Evolutionary conservation across 2,329 filamentous ascomycete genomes (phyloP).

Genomic region (Diaporthe helianthi): DNA sequence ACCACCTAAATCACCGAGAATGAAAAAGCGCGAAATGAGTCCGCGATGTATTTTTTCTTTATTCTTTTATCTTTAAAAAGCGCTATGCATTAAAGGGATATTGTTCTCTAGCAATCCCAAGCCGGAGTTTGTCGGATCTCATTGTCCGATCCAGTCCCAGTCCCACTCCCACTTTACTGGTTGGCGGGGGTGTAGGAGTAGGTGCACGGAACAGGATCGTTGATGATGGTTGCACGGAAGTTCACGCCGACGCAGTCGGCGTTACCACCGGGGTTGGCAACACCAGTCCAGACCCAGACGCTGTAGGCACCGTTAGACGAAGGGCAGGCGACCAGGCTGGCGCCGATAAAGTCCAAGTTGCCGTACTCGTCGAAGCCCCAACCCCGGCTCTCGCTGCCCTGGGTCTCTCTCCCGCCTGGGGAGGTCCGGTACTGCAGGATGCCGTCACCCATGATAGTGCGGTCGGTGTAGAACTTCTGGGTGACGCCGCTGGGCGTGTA

Average conservation of each 20-base stretch:
- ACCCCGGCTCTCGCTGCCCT: slow-evolving; percentile 50
- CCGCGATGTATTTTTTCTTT: too few species aligned
- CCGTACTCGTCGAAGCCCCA: slow-evolving; percentile 53
- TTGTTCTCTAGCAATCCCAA: neutral
- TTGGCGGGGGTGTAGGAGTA: slow-evolving; percentile 12
- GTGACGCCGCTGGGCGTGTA: slow-evolving; percentile 50
- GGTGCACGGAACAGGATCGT: neutral
- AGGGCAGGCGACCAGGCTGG: slow-evolving; percentile 61
- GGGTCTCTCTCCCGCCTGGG: slow-evolving; percentile 46
- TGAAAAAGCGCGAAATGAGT: slow-evolving; percentile 18
- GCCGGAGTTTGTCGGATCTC: neutral
- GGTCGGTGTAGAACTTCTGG: slow-evolving; percentile 62
- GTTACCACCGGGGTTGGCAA: slow-evolving; percentile 46
- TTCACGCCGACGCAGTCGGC: slow-evolving; percentile 47
- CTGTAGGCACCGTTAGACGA: slow-evolving; percentile 52
- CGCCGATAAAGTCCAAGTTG: slow-evolving; percentile 55
- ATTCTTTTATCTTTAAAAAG: slow-evolving; percentile 25
- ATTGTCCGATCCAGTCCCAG: neutral
- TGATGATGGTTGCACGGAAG: slow-evolving; percentile 35
- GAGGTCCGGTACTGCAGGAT: slow-evolving; percentile 57
- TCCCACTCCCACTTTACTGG: neutral
- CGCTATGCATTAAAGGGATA: slow-evolving; percentile 13
- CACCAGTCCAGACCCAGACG: slow-evolving; percentile 46
- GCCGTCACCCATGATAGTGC: slow-evolving; percentile 66
- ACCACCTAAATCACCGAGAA: slow-evolving; percentile 6